Base-by-base conservation (phyloP, 2,329 filamentous ascomycete genomes). In the Nannizzia gypsea region DNA sequence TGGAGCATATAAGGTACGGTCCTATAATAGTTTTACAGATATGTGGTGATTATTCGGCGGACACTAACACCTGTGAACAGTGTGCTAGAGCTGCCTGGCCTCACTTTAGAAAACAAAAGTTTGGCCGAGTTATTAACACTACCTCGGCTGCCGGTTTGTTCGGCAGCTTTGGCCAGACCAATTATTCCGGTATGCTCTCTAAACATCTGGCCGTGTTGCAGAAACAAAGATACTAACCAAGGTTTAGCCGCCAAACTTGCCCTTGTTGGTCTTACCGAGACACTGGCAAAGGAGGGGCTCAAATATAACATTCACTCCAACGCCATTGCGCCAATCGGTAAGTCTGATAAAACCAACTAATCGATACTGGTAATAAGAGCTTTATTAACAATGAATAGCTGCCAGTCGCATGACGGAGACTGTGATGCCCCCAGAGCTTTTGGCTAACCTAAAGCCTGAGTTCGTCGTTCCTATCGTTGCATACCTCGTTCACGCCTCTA, bases 231-330 rank as follows among this genome's bases (percentile, higher is more conserved):
- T 60, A 68, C 58, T 69, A 3, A 52, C 26, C 22, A 28, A 13
- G 3, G 3, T 6, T 24, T 60, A 80, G 91, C 93, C 63, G 93
- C 93, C 70, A 99, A 97, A 80, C 82, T 97, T 65, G 88, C 89
- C 65, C 85, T 95, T 78, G 90, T 99, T 63, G 93, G 92, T 66
- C 97, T 97, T 79, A 96, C 91, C 42, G 92, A 99, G 81, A 96
- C 93, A 3, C 82, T 99, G 64, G 93, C 93, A 62, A 97, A 97
- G 81, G 93, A 99, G 79, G 93, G 93, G 66, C 80, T 83, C 72
- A 97, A 97, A 78, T 99, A 99, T 80, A 97, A 97, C 81, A 97
- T 99, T 67, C 77, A 96, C 68, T 84, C 81, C 79, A 99, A 99
- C 75, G 89, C 89, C 68, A 95, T 99, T 77, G 90, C 93, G 17